A percentile compares a stretch with the other conserved stretches of the same genome.
These are phyloP conservation scores for Tricholoma flavovirens DNA, from an alignment of 768 basidiomycete species.

Conservation along the genomic window DNA sequence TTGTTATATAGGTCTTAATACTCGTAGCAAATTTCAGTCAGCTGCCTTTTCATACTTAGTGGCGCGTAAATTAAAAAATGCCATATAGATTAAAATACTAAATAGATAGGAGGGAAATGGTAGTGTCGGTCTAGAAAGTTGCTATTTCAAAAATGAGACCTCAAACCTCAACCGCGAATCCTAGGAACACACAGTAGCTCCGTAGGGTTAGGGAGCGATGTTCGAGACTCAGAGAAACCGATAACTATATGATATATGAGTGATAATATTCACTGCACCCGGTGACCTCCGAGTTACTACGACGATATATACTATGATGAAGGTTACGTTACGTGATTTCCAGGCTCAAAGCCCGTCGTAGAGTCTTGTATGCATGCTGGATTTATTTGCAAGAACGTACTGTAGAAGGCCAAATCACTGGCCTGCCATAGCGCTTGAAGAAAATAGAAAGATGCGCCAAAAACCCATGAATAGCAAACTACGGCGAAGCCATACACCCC, in stretches of 20 bases:
- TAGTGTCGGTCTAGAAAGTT: too few relatives aligned
- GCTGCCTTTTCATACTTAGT: too few relatives aligned
- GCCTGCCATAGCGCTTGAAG: not conserved
- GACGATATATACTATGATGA: not conserved
- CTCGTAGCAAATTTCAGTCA: too few relatives aligned
- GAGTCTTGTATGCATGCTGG: not conserved
- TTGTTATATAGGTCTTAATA: too few relatives aligned
- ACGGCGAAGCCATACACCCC: not conserved
- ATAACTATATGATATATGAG: not conserved
- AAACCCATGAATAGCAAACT: not conserved
- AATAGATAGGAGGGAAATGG: too few relatives aligned
- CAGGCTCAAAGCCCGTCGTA: not conserved
- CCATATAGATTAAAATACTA: too few relatives aligned
- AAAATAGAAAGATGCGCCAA: not conserved
- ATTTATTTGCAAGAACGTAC: constrained; percentile 1
- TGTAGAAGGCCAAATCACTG: not conserved
- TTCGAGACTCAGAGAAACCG: too few relatives aligned
- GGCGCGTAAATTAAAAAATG: too few relatives aligned
- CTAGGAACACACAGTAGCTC: too few relatives aligned
- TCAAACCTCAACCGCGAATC: too few relatives aligned
- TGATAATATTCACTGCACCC: not conserved
- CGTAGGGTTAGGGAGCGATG: too few relatives aligned
- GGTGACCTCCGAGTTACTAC: not conserved
- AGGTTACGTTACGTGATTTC: not conserved
- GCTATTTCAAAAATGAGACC: too few relatives aligned